A percentile compares a stretch with the other conserved stretches of the same genome.
Evolutionary conservation across 352 stramenopile genomes (phyloP).

Genomic region (Phytophthora rubi): DNA sequence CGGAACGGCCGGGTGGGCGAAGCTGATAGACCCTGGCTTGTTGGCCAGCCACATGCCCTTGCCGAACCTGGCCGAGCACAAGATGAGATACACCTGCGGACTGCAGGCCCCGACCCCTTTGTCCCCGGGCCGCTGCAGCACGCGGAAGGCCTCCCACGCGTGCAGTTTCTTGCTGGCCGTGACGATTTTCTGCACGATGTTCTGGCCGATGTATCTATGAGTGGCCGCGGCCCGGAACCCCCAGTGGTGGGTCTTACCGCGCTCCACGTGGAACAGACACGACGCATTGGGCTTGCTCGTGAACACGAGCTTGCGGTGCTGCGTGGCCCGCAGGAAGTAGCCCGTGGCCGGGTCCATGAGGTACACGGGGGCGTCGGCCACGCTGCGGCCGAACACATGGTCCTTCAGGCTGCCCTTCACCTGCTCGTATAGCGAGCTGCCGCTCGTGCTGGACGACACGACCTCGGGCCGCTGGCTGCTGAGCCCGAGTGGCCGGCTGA

Average conservation of each 20-base stretch:
- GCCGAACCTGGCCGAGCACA: constrained; percentile 79
- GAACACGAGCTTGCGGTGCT: constrained; percentile 75
- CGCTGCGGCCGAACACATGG: constrained; percentile 51
- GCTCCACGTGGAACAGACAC: constrained; percentile 77
- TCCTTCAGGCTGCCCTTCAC: constrained; percentile 62
- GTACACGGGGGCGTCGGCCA: constrained; percentile 62
- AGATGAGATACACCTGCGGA: constrained; percentile 65
- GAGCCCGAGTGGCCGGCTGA: constrained; percentile 31
- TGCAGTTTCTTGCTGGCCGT: constrained; percentile 71
- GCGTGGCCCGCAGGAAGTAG: constrained; percentile 60
- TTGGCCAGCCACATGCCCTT: constrained; percentile 85
- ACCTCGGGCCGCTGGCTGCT: constrained; percentile 42
- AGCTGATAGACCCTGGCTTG: constrained; percentile 32
- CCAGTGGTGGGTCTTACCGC: constrained; percentile 84
- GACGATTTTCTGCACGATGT: constrained; percentile 69
- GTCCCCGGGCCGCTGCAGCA: constrained; percentile 54
- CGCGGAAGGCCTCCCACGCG: constrained; percentile 75
- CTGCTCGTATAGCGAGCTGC: constrained; percentile 76
- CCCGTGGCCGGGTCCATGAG: constrained; percentile 68
- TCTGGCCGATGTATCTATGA: constrained; percentile 78
- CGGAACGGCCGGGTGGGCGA: constrained; percentile 17
- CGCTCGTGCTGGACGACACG: constrained; percentile 45
- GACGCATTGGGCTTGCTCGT: constrained; percentile 62
- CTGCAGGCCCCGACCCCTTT: constrained; percentile 19
- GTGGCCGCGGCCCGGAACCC: constrained; percentile 70